phyloP scores from a whole-genome alignment of 176 grass and related monocot genomes.

The sorghum (Sorghum bicolor) region DNA sequence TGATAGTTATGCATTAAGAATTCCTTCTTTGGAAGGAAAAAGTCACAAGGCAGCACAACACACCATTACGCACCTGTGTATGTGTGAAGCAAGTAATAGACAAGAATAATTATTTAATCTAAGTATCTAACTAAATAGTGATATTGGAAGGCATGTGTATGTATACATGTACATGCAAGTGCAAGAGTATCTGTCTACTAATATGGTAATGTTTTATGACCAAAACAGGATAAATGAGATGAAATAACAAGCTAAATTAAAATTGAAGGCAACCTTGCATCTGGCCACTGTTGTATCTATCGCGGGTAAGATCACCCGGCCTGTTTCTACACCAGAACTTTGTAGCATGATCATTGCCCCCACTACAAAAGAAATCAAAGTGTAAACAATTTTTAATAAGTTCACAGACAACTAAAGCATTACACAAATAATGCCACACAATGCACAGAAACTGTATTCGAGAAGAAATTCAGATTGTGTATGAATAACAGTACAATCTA shows the following conservation, averaged over 20 bases:
- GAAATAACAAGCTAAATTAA: conserved; percentile 15
- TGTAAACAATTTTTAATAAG: not conserved
- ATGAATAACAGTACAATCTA: not conserved
- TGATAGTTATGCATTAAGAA: conserved; percentile 3
- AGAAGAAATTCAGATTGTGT: not conserved
- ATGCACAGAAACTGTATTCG: not conserved
- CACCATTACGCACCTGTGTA: not conserved
- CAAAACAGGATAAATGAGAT: conserved; percentile 10
- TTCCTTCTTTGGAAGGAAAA: not conserved
- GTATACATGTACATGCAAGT: not conserved
- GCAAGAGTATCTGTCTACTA: not conserved
- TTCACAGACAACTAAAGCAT: not conserved
- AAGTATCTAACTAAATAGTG: conserved; percentile 25
- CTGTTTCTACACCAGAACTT: conserved; percentile 98
- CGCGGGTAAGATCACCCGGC: conserved; percentile 84
- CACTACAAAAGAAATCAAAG: conserved; percentile 47
- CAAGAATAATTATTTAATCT: not conserved
- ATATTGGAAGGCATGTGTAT: not conserved
- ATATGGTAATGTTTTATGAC: not conserved
- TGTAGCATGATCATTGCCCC: conserved; percentile 95
- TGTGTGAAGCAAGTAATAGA: not conserved
- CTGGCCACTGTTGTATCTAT: conserved; percentile 84
- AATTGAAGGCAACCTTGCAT: conserved; percentile 48
- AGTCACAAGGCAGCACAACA: not conserved
- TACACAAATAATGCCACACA: not conserved